Percentiles rank a stretch among this genome's conserved stretches.
phyloP scores from a whole-genome alignment of 2,329 filamentous ascomycete genomes.

The Fusarium denticulatum region DNA sequence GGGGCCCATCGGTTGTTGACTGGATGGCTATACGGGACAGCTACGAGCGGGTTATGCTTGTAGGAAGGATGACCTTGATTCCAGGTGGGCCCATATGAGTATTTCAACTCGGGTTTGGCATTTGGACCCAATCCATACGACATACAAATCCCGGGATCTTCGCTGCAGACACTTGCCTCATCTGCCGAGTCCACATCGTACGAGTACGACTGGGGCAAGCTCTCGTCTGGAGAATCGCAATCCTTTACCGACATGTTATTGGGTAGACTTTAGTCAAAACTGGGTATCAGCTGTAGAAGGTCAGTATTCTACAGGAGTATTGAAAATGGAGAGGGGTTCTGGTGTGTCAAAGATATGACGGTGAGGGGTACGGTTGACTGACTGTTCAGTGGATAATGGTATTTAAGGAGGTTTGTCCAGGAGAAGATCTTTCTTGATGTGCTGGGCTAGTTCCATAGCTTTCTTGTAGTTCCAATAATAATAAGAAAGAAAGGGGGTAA shows the following conservation, averaged over 20 bases:
- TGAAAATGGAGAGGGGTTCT: too few species aligned
- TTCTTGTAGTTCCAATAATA: neutral
- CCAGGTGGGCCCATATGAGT: neutral
- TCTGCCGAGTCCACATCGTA: too few species aligned
- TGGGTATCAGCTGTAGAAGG: neutral
- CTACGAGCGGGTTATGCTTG: neutral
- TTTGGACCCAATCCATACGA: too few species aligned
- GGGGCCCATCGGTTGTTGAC: neutral
- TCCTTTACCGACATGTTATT: neutral
- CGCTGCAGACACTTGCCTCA: neutral
- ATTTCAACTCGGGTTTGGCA: neutral
- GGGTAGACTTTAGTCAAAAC: neutral
- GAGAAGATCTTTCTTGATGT: neutral
- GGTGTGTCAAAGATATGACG: neutral
- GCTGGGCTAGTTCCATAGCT: neutral
- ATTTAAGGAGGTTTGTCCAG: neutral
- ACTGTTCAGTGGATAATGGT: neutral
- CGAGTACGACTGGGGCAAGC: neutral
- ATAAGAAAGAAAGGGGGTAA: neutral
- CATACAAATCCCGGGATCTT: neutral
- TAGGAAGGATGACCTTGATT: neutral
- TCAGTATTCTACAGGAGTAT: neutral
- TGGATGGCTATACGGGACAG: fast-evolving
- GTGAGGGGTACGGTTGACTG: neutral
- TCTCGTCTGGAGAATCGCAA: neutral